These are phyloP conservation scores for Thermothielavioides terrestris DNA, from an alignment of 495 filamentous ascomycete species.

Conservation along the genomic window DNA sequence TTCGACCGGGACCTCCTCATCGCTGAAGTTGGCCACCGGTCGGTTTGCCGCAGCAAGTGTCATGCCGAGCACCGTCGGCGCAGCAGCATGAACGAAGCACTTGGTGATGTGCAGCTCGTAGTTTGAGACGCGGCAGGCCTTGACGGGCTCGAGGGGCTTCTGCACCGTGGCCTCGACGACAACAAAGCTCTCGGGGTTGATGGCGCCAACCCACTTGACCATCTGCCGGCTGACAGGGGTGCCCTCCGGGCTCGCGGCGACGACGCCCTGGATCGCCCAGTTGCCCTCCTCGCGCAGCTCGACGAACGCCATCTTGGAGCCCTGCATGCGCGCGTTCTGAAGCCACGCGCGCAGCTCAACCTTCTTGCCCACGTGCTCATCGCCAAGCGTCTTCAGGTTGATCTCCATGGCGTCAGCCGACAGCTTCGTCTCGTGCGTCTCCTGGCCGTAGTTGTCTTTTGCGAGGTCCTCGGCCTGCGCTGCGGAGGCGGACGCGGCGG, in stretches of 20 bases:
- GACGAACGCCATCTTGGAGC: constrained; percentile 86
- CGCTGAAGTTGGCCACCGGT: constrained; percentile 54
- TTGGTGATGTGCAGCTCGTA: constrained; percentile 83
- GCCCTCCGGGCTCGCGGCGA: constrained; percentile 49
- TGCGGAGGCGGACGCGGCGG: constrained; percentile 37
- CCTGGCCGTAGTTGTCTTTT: constrained; percentile 59
- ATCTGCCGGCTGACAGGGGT: constrained; percentile 64
- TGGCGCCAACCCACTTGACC: constrained; percentile 77
- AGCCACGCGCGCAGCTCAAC: constrained; percentile 75
- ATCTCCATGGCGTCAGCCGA: constrained; percentile 32
- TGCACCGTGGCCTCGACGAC: constrained; percentile 71
- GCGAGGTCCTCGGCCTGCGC: constrained; percentile 58
- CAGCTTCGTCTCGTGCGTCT: constrained; percentile 25
- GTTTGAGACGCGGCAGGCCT: constrained; percentile 63
- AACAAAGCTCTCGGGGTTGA: constrained; percentile 79
- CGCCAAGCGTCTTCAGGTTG: constrained; percentile 45
- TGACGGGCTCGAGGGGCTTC: constrained; percentile 74
- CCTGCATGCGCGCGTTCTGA: constrained; percentile 79
- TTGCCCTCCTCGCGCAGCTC: constrained; percentile 75
- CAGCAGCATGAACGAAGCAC: constrained; percentile 55
- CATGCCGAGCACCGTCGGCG: constrained; percentile 59
- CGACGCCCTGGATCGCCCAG: constrained; percentile 66
- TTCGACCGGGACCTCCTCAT: constrained; percentile 53
- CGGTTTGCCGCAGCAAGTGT: constrained; percentile 60
- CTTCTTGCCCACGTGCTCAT: constrained; percentile 59